Percentiles rank a stretch among this genome's conserved stretches.
Evolutionary conservation across 2,329 filamentous ascomycete genomes (phyloP).

Genomic region (Sporothrix inflata): DNA sequence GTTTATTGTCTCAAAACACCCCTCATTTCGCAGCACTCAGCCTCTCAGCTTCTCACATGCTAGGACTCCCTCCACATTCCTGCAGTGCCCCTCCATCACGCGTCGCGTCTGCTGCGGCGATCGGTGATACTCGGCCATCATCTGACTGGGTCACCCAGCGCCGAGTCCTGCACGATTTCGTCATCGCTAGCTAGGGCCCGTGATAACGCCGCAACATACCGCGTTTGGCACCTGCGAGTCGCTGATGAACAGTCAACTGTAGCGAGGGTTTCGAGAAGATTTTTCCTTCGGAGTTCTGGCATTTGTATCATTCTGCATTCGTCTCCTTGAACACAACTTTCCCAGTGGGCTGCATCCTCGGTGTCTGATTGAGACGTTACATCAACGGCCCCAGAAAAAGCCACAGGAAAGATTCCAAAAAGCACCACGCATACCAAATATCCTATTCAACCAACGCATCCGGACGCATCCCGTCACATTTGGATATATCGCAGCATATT

Average conservation of each 20-base stretch:
- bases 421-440: neutral
- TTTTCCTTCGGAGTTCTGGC: neutral
- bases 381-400: neutral
- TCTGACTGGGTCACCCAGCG: slow-evolving; percentile 2
- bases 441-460: neutral
- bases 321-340: neutral
- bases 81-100: neutral
- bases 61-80: neutral
- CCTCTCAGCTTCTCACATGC: neutral
- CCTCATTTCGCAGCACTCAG: neutral
- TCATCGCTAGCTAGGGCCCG: slow-evolving; percentile 5
- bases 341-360: too few species aligned
- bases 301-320: neutral
- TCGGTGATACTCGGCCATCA: neutral
- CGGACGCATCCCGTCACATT: neutral
- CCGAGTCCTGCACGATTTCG: slow-evolving; percentile 17
- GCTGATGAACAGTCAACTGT: neutral
- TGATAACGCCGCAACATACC: neutral
- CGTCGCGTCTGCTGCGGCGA: neutral
- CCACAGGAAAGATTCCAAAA: too few species aligned
- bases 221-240: neutral
- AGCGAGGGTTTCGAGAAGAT: too few species aligned
- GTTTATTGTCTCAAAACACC: neutral
- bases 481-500: neutral
- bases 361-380: neutral